Percentiles rank a stretch among this genome's conserved stretches.
phyloP scores from a whole-genome alignment of 176 grass and related monocot genomes.

The Bothriochloa decipiens region DNA sequence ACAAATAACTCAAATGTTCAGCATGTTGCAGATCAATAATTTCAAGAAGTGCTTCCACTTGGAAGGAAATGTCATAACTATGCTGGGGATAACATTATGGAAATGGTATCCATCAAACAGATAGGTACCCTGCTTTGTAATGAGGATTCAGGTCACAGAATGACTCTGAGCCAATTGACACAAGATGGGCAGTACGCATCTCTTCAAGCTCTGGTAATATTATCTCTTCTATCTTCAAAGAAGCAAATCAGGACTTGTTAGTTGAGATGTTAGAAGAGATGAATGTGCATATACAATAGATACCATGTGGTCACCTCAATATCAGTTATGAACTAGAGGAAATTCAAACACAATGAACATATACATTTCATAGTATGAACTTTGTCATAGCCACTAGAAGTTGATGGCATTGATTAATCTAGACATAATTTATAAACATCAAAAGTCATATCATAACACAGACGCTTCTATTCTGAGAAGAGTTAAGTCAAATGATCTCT shows the following conservation, averaged over 20 bases:
- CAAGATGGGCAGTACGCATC: conserved; percentile 88
- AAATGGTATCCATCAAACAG: conserved; percentile 32
- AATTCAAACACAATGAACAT: conserved; percentile 14
- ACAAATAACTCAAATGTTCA: neutral
- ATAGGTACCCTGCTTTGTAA: conserved; percentile 69
- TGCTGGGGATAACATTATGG: conserved; percentile 20
- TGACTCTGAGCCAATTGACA: conserved; percentile 95
- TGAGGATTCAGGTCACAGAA: conserved; percentile 72
- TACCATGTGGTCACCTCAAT: neutral
- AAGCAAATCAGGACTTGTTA: conserved; percentile 41
- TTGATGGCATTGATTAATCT: neutral
- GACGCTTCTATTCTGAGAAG: conserved; percentile 29
- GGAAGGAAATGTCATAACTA: neutral
- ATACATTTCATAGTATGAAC: neutral
- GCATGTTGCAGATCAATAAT: neutral
- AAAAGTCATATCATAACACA: neutral
- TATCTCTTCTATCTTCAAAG: conserved; percentile 90
- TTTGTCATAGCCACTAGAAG: conserved; percentile 1
- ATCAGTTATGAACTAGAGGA: conserved; percentile 13
- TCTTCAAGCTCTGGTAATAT: conserved; percentile 94
- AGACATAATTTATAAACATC: conserved; percentile 22
- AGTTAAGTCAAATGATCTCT: neutral
- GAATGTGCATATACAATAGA: conserved; percentile 18
- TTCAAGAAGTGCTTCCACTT: conserved; percentile 31
- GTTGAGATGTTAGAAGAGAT: conserved; percentile 21